A percentile compares a stretch with the other conserved stretches of the same genome.
Evolutionary conservation across 192 early-diverging fungal genomes (phyloP).

Genomic region (Umbelopsis sp.): DNA sequence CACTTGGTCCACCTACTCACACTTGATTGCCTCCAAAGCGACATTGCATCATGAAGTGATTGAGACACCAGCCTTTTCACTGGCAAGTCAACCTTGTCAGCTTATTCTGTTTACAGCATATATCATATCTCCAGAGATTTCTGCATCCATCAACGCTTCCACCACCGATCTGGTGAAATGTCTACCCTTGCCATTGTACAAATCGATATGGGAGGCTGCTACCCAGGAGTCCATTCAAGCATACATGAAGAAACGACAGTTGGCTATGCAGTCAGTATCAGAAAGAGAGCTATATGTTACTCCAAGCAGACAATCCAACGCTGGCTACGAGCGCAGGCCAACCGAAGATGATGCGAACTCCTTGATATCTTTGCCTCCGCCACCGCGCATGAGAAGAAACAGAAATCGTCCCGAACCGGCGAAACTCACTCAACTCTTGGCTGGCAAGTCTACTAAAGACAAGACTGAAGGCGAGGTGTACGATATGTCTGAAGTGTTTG

Average conservation of each 20-base stretch:
- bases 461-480: not conserved
- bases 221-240: slow-evolving; percentile 25
- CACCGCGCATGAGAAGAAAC: slow-evolving; percentile 6
- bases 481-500: not conserved
- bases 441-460: not conserved
- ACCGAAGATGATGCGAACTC: not conserved
- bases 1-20: slow-evolving; percentile 21
- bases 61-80: slow-evolving; percentile 33
- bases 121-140: slow-evolving; percentile 25
- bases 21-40: slow-evolving; percentile 20
- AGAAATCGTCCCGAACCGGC: not conserved
- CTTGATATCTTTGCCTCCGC: slow-evolving; percentile 21
- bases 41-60: slow-evolving; percentile 26
- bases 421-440: not conserved
- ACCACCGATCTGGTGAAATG: slow-evolving; percentile 24
- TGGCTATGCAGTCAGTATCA: not conserved
- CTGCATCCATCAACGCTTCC: slow-evolving; percentile 29
- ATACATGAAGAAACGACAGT: slow-evolving; percentile 9
- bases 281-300: not conserved
- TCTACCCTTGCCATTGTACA: slow-evolving; percentile 24
- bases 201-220: slow-evolving; percentile 19
- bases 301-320: not conserved
- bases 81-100: slow-evolving; percentile 28
- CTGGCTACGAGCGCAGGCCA: not conserved
- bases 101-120: slow-evolving; percentile 34